These are phyloP conservation scores for Saxophila tyrrhenica DNA, from an alignment of 495 filamentous ascomycete species.

Conservation along the genomic window DNA sequence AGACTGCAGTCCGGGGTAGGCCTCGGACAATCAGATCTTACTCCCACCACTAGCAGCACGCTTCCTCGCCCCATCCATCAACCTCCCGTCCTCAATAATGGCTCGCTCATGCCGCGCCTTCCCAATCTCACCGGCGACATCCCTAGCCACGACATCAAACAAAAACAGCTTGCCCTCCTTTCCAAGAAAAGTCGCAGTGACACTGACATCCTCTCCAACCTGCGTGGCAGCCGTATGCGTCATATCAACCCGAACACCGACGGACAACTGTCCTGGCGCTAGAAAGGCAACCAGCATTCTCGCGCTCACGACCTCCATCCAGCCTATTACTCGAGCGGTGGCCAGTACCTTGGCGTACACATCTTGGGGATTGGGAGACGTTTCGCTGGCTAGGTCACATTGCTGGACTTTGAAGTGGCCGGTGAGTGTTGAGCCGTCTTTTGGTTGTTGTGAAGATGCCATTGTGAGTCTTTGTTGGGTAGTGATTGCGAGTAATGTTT, in stretches of 20 bases:
- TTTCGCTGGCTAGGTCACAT: neutral
- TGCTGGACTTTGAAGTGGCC: neutral
- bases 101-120: neutral
- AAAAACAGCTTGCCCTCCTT: neutral
- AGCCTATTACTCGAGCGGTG: neutral
- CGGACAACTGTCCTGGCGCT: neutral
- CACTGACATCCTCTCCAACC: neutral
- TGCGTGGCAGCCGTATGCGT: neutral
- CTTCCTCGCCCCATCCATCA: neutral
- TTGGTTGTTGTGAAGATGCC: neutral
- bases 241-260: neutral
- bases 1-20: too few relatives aligned
- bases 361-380: neutral
- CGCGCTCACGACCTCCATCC: neutral
- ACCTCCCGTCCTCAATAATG: neutral
- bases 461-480: neutral
- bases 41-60: neutral
- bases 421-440: neutral
- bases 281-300: neutral
- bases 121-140: neutral
- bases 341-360: neutral
- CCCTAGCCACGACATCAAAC: neutral
- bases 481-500: neutral
- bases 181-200: neutral
- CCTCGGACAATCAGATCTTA: neutral